phyloP scores from a whole-genome alignment of 164 flowering plant genomes.

The Chimonanthus salicifolius region DNA sequence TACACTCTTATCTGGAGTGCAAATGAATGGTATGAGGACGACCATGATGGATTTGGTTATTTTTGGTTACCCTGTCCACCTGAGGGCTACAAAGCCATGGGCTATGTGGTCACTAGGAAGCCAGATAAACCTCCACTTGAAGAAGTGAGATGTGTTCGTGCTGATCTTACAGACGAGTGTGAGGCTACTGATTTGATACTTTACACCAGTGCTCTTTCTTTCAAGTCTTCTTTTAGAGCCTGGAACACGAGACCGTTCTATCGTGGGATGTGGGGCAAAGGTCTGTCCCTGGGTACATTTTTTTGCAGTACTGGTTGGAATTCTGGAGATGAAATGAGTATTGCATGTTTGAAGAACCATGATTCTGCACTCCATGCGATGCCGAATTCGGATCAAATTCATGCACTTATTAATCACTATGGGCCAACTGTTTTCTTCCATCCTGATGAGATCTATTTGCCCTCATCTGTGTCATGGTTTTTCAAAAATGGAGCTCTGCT shows the following conservation, averaged over 20 bases:
- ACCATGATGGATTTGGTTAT: constrained; percentile 39
- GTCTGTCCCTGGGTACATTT: constrained; percentile 74
- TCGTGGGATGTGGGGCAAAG: constrained; percentile 59
- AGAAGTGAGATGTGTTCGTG: constrained; percentile 75
- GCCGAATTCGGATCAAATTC: constrained; percentile 76
- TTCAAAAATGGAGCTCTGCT: constrained; percentile 70
- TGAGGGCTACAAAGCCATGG: constrained; percentile 68
- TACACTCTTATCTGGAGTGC: constrained; percentile 68
- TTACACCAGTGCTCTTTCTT: not conserved
- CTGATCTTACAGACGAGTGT: constrained; percentile 69
- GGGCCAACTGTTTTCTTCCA: constrained; percentile 83
- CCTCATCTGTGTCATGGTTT: constrained; percentile 89
- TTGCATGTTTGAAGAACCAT: constrained; percentile 68
- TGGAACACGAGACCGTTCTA: constrained; percentile 60
- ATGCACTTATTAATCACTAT: constrained; percentile 67
- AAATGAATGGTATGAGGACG: constrained; percentile 41
- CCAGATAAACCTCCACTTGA: constrained; percentile 54
- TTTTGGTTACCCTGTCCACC: constrained; percentile 88
- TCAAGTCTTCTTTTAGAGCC: constrained; percentile 38
- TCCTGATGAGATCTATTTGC: constrained; percentile 71
- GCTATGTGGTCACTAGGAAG: constrained; percentile 58
- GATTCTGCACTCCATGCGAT: constrained; percentile 47
- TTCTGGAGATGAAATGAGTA: constrained; percentile 28
- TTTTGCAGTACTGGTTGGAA: constrained; percentile 42
- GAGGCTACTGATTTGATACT: constrained; percentile 39